phyloP scores from a whole-genome alignment of 1,284 basidiomycete species.

The Irpex lacteus region DNA sequence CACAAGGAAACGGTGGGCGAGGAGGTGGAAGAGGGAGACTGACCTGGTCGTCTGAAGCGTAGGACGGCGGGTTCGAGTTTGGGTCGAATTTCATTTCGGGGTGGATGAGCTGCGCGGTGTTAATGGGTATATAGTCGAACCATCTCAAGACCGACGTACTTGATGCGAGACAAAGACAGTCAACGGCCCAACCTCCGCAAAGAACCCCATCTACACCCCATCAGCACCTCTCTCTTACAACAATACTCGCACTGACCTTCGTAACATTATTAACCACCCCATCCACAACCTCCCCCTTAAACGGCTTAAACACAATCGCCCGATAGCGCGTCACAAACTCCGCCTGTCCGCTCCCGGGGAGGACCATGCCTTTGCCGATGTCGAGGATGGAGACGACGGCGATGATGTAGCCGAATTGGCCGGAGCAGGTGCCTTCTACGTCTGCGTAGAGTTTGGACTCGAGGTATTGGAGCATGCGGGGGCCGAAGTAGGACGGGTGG shows the following conservation, averaged over 20 bases:
- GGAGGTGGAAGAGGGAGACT: no score
- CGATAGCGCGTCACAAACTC: conserved; percentile 90
- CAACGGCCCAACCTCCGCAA: conserved; percentile 93
- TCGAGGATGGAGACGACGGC: conserved; percentile 89
- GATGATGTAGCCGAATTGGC: conserved; percentile 96
- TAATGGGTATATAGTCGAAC: no score
- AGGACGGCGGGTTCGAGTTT: conserved; percentile 89
- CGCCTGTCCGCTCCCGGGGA: conserved; percentile 91
- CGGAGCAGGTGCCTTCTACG: conserved; percentile 96
- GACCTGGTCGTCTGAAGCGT: conserved; percentile 87
- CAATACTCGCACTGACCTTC: conserved; percentile 78
- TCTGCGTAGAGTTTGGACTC: conserved; percentile 93
- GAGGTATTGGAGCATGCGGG: conserved; percentile 91
- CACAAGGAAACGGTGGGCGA: no score
- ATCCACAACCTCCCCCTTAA: conserved; percentile 98
- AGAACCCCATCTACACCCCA: conserved; percentile 87
- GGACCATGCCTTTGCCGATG: conserved; percentile 90
- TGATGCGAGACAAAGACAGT: conserved; percentile 93
- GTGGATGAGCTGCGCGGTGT: conserved; percentile 73
- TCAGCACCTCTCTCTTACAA: background rate
- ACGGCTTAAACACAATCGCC: conserved; percentile 96
- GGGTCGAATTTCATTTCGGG: conserved; percentile 92
- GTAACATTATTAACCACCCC: conserved; percentile 95
- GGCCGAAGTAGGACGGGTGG: conserved; percentile 97
- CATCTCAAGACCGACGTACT: no score